phyloP scores from a whole-genome alignment of 306 rosid species.

The Castanospermum australe region DNA sequence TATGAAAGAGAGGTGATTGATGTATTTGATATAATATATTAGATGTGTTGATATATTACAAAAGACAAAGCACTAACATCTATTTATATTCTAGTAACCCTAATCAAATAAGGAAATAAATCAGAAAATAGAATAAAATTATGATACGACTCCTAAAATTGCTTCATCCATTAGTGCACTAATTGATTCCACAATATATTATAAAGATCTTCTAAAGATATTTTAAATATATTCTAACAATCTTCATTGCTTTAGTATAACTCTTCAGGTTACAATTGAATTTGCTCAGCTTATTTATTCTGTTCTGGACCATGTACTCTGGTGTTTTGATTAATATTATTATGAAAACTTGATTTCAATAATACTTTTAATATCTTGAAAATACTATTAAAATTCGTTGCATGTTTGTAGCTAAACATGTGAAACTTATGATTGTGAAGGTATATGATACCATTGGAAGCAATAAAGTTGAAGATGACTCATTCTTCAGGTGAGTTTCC shows the following conservation, averaged over 20 bases:
- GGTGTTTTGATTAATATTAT: constrained; percentile 5
- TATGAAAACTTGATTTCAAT: constrained; percentile 3
- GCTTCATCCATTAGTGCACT: too few relatives aligned
- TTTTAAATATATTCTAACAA: too few relatives aligned
- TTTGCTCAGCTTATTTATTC: constrained; percentile 27
- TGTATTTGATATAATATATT: too few relatives aligned
- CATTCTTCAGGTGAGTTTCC: constrained; percentile 51
- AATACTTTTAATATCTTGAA: constrained; percentile 15
- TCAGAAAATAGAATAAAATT: too few relatives aligned
- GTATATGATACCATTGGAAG: constrained; percentile 92
- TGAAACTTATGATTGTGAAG: constrained; percentile 51
- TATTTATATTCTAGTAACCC: too few relatives aligned
- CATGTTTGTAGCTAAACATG: constrained; percentile 33
- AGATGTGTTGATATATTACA: too few relatives aligned
- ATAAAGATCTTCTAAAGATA: too few relatives aligned
- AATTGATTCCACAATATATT: too few relatives aligned
- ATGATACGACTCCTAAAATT: too few relatives aligned
- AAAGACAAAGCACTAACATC: too few relatives aligned
- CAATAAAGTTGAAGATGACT: constrained; percentile 80
- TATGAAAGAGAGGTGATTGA: too few relatives aligned
- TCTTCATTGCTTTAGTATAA: constrained; percentile 26
- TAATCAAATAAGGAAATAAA: too few relatives aligned
- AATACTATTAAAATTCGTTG: constrained; percentile 23
- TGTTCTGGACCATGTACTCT: constrained; percentile 17
- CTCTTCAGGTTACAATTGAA: constrained; percentile 32